These are phyloP conservation scores for Poa annua DNA, from an alignment of 176 grass and related monocot species.

Conservation along the genomic window DNA sequence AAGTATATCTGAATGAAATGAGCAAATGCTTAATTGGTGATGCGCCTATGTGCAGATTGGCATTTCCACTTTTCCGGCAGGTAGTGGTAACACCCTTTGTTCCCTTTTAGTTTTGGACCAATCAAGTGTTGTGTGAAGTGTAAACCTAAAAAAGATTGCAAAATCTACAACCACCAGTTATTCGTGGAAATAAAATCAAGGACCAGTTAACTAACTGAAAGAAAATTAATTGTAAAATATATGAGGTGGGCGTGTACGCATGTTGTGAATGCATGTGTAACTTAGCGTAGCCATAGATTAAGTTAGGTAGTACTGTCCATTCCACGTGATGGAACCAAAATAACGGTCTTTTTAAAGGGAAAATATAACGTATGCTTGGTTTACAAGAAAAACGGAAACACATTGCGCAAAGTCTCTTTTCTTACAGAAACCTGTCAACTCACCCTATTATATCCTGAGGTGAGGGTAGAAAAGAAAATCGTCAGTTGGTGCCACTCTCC, in stretches of 20 bases:
- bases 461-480: too few relatives aligned
- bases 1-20: too few relatives aligned
- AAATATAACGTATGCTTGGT: not conserved
- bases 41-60: too few relatives aligned
- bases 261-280: not conserved
- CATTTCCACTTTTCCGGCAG: not conserved
- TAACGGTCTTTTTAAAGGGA: not conserved
- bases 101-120: not conserved
- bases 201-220: not conserved
- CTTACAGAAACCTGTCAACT: not conserved
- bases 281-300: not conserved
- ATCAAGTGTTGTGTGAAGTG: not conserved
- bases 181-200: not conserved
- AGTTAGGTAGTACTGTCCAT: not conserved
- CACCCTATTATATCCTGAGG: too few relatives aligned
- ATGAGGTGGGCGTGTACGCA: not conserved
- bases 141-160: not conserved
- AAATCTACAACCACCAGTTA: not conserved
- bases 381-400: not conserved
- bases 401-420: not conserved
- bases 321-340: not conserved
- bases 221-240: not conserved
- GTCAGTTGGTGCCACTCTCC: too few relatives aligned
- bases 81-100: not conserved
- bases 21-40: too few relatives aligned